phyloP scores from a whole-genome alignment of 2,329 filamentous ascomycete species.

The Cercospora berteroae region DNA sequence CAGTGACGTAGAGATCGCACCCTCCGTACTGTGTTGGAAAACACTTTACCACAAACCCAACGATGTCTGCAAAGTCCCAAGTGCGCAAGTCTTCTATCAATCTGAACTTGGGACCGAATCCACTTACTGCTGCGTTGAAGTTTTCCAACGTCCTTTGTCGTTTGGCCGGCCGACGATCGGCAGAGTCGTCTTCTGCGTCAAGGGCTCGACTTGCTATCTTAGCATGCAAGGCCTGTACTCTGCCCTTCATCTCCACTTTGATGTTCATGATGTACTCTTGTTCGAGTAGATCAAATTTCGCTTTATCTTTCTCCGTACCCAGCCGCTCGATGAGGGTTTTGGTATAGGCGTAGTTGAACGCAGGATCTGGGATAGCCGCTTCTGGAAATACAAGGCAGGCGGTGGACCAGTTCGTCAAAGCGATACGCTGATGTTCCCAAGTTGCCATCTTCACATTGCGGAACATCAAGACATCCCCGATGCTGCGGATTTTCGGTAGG shows the following conservation, averaged over 20 bases:
- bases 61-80: constrained; percentile 63
- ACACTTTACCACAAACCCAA: constrained; percentile 67
- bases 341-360: constrained; percentile 32
- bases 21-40: constrained; percentile 44
- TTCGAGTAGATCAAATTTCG: constrained; percentile 29
- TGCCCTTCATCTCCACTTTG: constrained; percentile 22
- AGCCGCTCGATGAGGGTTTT: constrained; percentile 26
- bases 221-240: not conserved
- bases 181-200: not conserved
- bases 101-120: constrained; percentile 53
- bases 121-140: constrained; percentile 11
- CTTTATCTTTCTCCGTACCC: constrained; percentile 19
- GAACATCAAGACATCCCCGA: constrained; percentile 65
- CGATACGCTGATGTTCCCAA: constrained; percentile 21
- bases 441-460: constrained; percentile 39
- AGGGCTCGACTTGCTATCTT: not conserved
- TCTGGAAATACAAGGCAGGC: constrained; percentile 29
- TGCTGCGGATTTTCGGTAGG: constrained; percentile 43
- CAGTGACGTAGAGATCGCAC: constrained; percentile 70
- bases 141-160: constrained; percentile 6
- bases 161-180: constrained; percentile 14
- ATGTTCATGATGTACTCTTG: constrained; percentile 39
- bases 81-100: constrained; percentile 63
- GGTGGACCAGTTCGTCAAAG: constrained; percentile 30
- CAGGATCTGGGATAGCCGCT: constrained; percentile 30